Percentiles rank a stretch among this genome's conserved stretches.
Evolutionary conservation across 2,329 filamentous ascomycete genomes (phyloP).

Genomic region (Fusarium protoensiforme): DNA sequence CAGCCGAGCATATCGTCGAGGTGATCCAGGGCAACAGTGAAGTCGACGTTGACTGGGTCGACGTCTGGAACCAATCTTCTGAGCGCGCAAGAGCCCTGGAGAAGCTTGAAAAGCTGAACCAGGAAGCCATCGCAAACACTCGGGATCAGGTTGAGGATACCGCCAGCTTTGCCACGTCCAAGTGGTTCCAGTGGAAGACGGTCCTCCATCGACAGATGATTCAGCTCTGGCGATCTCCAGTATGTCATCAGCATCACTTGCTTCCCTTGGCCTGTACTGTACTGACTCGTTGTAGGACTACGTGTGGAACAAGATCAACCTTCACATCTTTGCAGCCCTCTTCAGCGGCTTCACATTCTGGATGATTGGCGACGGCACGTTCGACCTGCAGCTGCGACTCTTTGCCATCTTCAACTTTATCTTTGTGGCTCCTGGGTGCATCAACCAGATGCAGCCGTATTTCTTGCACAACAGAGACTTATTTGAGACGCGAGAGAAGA

Average conservation of each 20-base stretch:
- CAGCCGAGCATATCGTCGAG: constrained; percentile 58
- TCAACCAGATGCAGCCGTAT: constrained; percentile 55
- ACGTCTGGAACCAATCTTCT: constrained; percentile 72
- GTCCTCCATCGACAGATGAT: constrained; percentile 44
- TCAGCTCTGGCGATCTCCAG: constrained; percentile 39
- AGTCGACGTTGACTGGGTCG: constrained; percentile 48
- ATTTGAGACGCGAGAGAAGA: constrained; percentile 61
- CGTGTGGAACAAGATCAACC: constrained; percentile 43
- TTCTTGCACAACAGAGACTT: constrained; percentile 60
- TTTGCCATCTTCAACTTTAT: constrained; percentile 65
- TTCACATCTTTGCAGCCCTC: constrained; percentile 57
- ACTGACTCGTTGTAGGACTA: constrained; percentile 31
- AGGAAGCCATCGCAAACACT: constrained; percentile 53
- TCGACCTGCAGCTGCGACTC: constrained; percentile 53
- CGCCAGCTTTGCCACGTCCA: constrained; percentile 50
- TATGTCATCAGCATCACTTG: too few relatives aligned
- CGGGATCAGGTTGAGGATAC: constrained; percentile 47
- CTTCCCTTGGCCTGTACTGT: rapidly evolving
- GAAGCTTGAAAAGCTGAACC: constrained; percentile 64
- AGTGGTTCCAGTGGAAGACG: constrained; percentile 52
- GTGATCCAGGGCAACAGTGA: constrained; percentile 59
- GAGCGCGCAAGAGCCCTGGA: constrained; percentile 62
- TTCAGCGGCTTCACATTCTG: constrained; percentile 63
- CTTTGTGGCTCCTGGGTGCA: constrained; percentile 58
- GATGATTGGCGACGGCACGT: constrained; percentile 56